Evolutionary conservation across 148 eudicot species (phyloP).

Genomic region (Euryodendron excelsum): DNA sequence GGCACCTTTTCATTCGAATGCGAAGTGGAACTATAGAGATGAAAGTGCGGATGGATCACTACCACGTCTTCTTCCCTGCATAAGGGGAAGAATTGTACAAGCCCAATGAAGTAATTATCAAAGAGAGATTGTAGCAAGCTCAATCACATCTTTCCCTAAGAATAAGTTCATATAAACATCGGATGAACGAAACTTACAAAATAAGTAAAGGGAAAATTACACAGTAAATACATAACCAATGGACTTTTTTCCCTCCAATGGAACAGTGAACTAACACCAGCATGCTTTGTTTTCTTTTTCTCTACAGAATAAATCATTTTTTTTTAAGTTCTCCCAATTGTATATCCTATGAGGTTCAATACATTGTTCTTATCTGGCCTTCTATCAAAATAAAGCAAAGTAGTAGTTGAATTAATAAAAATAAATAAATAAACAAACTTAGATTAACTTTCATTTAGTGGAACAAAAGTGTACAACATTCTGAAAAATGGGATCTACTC

Average conservation of each 20-base stretch:
- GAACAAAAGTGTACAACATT: too few species aligned
- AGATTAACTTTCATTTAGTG: too few species aligned
- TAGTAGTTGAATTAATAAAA: too few species aligned
- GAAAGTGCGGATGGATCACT: conserved; percentile 19
- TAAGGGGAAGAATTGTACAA: neutral
- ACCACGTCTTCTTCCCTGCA: conserved; percentile 52
- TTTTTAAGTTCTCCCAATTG: too few species aligned
- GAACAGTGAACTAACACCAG: neutral
- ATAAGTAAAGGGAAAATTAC: neutral
- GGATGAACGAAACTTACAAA: neutral
- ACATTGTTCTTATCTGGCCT: too few species aligned
- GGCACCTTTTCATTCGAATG: conserved; percentile 22
- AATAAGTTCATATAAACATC: neutral
- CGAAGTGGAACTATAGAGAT: conserved; percentile 22
- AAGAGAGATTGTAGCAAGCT: neutral
- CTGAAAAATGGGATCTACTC: too few species aligned
- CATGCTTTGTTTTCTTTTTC: neutral
- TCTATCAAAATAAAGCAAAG: too few species aligned
- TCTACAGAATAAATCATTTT: neutral
- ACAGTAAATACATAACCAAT: neutral
- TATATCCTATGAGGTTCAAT: too few species aligned
- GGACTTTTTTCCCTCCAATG: neutral
- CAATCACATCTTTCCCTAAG: neutral
- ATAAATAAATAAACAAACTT: too few species aligned
- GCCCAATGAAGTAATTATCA: neutral